Evolutionary conservation across 2,329 filamentous ascomycete species (phyloP), one percentile per base, ranked within the genome.

Genomic region (Venturia carpophila): DNA sequence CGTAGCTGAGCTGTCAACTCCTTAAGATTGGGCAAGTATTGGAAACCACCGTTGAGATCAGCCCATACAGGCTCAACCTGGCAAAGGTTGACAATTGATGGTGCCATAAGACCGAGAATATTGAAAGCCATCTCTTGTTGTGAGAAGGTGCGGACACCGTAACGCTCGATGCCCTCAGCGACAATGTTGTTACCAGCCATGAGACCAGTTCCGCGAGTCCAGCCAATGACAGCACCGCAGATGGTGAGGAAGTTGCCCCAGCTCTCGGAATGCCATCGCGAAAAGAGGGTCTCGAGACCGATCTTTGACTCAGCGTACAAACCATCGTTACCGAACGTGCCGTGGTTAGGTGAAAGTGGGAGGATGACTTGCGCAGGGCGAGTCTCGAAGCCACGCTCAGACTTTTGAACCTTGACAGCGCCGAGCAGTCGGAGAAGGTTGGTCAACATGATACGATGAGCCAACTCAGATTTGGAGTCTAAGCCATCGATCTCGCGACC

Each of bases 101-200:
- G 92, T 1, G 92, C 90, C 94, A 99, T 96, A 64, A 99, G 85
- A 70, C 94, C 93, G 56, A 99, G 85, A 69, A 99, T 79, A 79
- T 99, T 99, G 83, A 99, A 99, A 19, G 94, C 94, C 94, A 99
- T 99, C 78, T 99, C 94, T 76, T 96, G 92, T 79, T 97, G 94
- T 11, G 93, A 97, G 83, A 99, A 99, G 4, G 94, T 99, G 71
- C 94, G 92, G 34, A 97, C 94, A 72, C 94, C 94, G 70, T 95
- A 94, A 71, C 90, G 91, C 81, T 99, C 94, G 65, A 99, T 91
- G 67, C 93, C 94, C 76, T 97, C 93, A 43, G 94, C 94, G 69
- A 97, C 92, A 71, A 97, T 87, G 77, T 99, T 97, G 83, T 97
- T 97, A 73, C 90, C 92, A 70, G 89, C 90, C 93, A 99, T 99